Evolutionary conservation across 129 eudicot species (phyloP), one percentile per base, ranked within the genome.

Genomic region (Lactuca sativa): DNA sequence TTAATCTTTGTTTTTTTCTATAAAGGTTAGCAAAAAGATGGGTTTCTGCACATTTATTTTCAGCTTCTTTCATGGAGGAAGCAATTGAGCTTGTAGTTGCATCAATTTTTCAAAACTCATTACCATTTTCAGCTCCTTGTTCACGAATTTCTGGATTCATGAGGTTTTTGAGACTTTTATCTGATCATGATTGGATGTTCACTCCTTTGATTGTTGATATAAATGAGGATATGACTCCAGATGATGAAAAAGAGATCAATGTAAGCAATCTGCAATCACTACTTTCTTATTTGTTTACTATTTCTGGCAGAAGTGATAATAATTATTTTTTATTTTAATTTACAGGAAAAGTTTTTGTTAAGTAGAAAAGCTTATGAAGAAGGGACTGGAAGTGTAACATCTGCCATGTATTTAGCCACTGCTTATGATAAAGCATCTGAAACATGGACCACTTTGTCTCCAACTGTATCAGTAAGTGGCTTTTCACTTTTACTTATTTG

Each of bases 1-100:
- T 40, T 59, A 65, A 67, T 33, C 38, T 17, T 74, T 72, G 38
- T 66, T 70, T 9, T 43, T 64, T 43, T 7, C 53, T 17, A 25
- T 68, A 62, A 63, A 92, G 98, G 81, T 81, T 92, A 56, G 98
- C 96, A 9, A 92, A 92, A 71, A 84, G 98, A 52, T 92, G 98
- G 98, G 82, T 90, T 68, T 80, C 95, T 77, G 96, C 96, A 36
- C 98, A 92, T 78, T 92, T 92, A 34, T 85, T 92, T 71, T 92
- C 98, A 57, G 76, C 90, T 57, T 70, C 65, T 43, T 76, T 92
- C 67, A 71, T 37, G 40, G 95, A 86, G 67, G 98, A 92, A 77
- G 90, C 86, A 7, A 78, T 89, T 70, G 98, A 92, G 86, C 84
- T 92, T 32, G 74, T 92, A 76, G 98, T 87, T 32, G 96, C 98